phyloP scores from a whole-genome alignment of 202 grass and related monocot species.

The Eragrostis tef region DNA sequence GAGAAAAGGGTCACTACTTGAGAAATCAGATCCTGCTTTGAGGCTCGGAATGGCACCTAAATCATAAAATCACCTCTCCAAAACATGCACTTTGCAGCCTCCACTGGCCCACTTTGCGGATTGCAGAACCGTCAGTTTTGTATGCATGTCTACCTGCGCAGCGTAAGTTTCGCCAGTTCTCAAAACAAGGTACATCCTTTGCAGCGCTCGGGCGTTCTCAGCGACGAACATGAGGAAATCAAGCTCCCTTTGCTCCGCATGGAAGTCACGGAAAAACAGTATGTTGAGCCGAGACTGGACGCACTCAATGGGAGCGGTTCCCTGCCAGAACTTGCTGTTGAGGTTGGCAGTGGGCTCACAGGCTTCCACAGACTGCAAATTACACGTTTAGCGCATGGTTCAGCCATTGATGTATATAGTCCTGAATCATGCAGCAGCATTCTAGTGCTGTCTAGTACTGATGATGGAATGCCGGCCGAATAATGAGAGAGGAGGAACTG shows the following conservation, averaged over 20 bases:
- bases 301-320: conserved; percentile 16
- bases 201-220: not conserved
- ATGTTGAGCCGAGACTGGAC: conserved; percentile 28
- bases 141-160: not conserved
- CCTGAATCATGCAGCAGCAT: not conserved
- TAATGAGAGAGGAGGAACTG: not conserved
- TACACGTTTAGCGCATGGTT: not conserved
- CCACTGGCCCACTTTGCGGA: no score
- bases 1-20: conserved; percentile 13
- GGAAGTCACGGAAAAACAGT: conserved; percentile 24
- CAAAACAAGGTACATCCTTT: not conserved
- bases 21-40: not conserved
- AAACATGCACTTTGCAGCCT: no score
- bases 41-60: not conserved
- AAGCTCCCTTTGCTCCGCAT: conserved; percentile 17
- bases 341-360: not conserved
- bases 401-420: not conserved
- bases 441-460: not conserved
- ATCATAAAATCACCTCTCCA: not conserved
- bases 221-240: conserved; percentile 20
- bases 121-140: not conserved
- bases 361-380: conserved; percentile 11
- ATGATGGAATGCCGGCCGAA: not conserved
- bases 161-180: not conserved
- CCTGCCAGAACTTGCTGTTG: conserved; percentile 14